Percentiles rank a stretch among this genome's conserved stretches.
Evolutionary conservation across 2,329 filamentous ascomycete genomes (phyloP).

Genomic region (Cladosporium colombiae): DNA sequence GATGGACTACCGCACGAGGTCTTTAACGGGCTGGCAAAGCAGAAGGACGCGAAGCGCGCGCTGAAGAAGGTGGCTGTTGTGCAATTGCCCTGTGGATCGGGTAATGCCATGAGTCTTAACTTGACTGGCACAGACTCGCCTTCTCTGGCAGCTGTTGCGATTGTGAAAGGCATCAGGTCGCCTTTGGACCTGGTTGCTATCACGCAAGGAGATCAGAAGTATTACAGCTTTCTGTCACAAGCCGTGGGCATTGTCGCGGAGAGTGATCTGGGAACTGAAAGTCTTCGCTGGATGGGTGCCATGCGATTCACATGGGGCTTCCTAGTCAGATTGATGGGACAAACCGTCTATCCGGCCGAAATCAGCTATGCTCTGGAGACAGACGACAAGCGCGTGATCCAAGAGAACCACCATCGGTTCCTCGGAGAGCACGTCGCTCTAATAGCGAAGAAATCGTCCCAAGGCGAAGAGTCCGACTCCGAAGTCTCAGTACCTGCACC

Average conservation of each 20-base stretch:
- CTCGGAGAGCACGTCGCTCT: constrained; percentile 32
- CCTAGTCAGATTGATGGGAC: constrained; percentile 71
- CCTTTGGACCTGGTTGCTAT: constrained; percentile 84
- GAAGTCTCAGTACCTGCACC: constrained; percentile 7
- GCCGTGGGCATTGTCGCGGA: constrained; percentile 88
- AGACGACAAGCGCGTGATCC: constrained; percentile 71
- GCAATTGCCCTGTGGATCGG: constrained; percentile 88
- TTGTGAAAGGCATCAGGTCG: constrained; percentile 85
- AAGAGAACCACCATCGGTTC: constrained; percentile 53
- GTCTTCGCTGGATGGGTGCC: constrained; percentile 89
- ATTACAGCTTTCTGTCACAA: constrained; percentile 87
- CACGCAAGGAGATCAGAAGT: constrained; percentile 74
- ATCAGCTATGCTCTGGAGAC: constrained; percentile 82
- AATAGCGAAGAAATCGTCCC: constrained; percentile 28
- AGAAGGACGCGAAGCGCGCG: constrained; percentile 72
- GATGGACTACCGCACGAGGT: constrained; percentile 91
- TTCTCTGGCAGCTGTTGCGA: constrained; percentile 73
- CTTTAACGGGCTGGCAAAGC: constrained; percentile 85
- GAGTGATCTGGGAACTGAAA: constrained; percentile 83
- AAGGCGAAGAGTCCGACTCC: constrained; percentile 11
- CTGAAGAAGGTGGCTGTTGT: constrained; percentile 76
- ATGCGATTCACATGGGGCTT: constrained; percentile 84
- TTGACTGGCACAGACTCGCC: constrained; percentile 77
- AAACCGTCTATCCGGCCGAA: constrained; percentile 84
- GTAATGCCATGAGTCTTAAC: constrained; percentile 92